These are phyloP conservation scores for Themeda triandra DNA, from an alignment of 176 grass and related monocot species.

Conservation along the genomic window DNA sequence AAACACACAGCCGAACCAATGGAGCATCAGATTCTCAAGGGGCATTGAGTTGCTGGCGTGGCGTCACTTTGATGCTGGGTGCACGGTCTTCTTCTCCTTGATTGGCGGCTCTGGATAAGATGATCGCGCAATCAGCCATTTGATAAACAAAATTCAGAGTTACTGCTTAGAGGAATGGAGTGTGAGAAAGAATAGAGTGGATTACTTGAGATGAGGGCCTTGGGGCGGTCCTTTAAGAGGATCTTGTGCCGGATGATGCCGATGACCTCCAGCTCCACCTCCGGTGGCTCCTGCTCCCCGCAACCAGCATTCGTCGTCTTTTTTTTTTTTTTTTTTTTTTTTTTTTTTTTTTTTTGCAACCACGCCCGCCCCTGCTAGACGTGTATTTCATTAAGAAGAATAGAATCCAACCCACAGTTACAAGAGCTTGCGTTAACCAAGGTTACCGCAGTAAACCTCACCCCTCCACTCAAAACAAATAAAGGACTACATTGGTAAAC, in stretches of 20 bases:
- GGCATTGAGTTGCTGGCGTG: not conserved
- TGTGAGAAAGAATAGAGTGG: not conserved
- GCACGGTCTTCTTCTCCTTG: conserved; percentile 48
- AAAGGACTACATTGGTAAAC: too few species aligned
- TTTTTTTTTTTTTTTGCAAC: too few species aligned
- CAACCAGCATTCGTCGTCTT: conserved; percentile 25
- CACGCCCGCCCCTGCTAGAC: too few species aligned
- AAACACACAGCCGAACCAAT: not conserved
- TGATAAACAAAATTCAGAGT: not conserved
- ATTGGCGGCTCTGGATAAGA: not conserved
- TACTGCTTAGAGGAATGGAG: not conserved
- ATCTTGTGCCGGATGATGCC: conserved; percentile 88
- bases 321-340: too few species aligned
- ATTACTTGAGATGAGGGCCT: conserved; percentile 85
- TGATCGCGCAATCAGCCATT: not conserved
- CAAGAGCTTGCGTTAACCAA: too few species aligned
- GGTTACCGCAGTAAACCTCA: too few species aligned
- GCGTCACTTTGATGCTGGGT: not conserved
- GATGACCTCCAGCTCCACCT: conserved; percentile 65
- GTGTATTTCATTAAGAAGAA: too few species aligned
- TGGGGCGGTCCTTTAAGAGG: conserved; percentile 85
- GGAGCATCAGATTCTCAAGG: not conserved
- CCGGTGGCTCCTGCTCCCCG: not conserved
- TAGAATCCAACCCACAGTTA: too few species aligned
- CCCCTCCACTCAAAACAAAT: too few species aligned